Conservation (phyloP, 257 asterid species). For the Euphrasia confusa region DNA sequence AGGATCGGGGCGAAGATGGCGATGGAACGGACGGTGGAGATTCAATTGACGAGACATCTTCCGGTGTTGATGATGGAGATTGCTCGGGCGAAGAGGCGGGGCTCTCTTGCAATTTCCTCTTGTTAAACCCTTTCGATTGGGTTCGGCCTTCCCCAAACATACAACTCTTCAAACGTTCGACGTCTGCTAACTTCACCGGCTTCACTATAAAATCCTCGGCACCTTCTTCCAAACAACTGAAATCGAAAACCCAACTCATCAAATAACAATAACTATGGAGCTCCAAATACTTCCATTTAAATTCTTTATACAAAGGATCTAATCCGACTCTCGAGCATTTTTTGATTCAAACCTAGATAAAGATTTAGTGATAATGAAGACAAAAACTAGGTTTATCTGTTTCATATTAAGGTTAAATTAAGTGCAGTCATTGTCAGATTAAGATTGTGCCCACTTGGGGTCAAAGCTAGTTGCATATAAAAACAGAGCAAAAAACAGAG, state of each 20-base stretch:
- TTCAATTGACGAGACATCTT: constrained; percentile 26
- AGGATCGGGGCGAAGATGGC: background rate
- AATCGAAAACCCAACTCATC: background rate
- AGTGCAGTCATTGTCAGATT: background rate
- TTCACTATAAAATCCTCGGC: constrained; percentile 92
- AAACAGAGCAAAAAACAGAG: too few species aligned
- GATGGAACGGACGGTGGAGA: background rate
- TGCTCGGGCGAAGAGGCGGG: constrained; percentile 27
- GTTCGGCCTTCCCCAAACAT: constrained; percentile 65
- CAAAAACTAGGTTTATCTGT: background rate
- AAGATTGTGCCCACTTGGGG: background rate
- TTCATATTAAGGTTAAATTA: background rate
- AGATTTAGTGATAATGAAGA: background rate
- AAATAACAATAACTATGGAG: background rate
- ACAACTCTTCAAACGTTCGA: constrained; percentile 60
- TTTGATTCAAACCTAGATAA: background rate
- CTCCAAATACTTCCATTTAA: background rate
- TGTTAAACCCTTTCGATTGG: constrained; percentile 40
- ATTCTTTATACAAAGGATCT: background rate
- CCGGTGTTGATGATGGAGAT: constrained; percentile 31
- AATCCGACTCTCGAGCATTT: background rate
- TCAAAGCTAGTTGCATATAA: background rate
- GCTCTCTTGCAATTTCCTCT: constrained; percentile 39
- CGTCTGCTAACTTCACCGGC: constrained; percentile 79
- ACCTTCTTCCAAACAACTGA: constrained; percentile 93